Evolutionary conservation across 148 eudicot species (phyloP), one percentile per base, ranked within the genome.

Genomic region (Hydrangea macrophylla): DNA sequence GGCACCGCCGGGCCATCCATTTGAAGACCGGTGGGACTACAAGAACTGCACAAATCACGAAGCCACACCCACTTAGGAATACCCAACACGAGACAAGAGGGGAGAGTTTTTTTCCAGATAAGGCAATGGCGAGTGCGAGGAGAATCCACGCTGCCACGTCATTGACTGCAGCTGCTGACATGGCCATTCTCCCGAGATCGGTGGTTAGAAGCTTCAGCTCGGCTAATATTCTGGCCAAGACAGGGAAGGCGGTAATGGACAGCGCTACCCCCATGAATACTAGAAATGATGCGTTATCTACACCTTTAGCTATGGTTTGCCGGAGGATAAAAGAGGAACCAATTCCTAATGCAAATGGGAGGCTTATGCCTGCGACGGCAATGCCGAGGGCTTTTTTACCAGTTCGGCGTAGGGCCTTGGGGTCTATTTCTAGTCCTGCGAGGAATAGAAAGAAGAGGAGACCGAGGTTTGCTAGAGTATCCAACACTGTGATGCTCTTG

Each of bases 211-310:
- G 74, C 53, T 71, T 71, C 4, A 71, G 74, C 35, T 71, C 74
- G 12, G 74, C 67, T 7, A 71, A 36, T 35, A 71, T 71, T 28
- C 74, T 67, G 15, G 74, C 74, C 0, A 71, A 54, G 9, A 70
- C 73, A 54, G 72, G 72, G 44, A 69, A 69, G 23, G 72, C 72
- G n/a, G 72, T 69, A 28, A 70, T 70, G 31, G 74, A 71, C 50
- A 71, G 74, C 24, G 68, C 58, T 25, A 71, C 73, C 56, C 74
- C 74, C 74, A 71, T 71, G 60, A 71, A 71, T n/a, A 71, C 75
- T n/a, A 71, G 17, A 53, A 71, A 63, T 55, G 55, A 68, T 15
- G 53, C 61, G 25, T 71, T 51, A 2, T 55, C 68, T 25, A 37
- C 75, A 48, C 56, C 56, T 24, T 62, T 62, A 22, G 68, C 60